A percentile compares a stretch with the other conserved stretches of the same genome.
Conservation (phyloP, 768 basidiomycete genomes). For the Tylopilus felleus region DNA sequence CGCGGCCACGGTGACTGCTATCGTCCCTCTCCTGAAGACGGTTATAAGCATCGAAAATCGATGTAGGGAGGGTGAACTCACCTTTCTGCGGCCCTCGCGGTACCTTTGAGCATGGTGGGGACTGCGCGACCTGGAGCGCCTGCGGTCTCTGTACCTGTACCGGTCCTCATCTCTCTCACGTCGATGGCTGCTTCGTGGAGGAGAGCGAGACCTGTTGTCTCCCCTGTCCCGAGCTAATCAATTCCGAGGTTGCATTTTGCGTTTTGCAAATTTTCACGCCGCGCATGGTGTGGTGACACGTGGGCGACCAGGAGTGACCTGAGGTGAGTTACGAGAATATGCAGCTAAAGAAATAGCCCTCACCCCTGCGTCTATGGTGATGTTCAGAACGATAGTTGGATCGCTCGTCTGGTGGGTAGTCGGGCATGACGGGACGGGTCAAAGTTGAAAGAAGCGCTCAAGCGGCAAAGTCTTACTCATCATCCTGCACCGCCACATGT, state of each 20-base stretch:
- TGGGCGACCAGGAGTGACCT: slow-evolving; percentile 25
- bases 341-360: slow-evolving; percentile 8
- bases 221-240: slow-evolving; percentile 19
- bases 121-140: slow-evolving; percentile 26
- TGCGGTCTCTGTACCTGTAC: slow-evolving; percentile 4
- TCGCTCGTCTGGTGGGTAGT: slow-evolving; percentile 7
- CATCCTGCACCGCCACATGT: not conserved
- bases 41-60: not conserved
- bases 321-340: slow-evolving; percentile 21
- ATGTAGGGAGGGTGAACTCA: not conserved
- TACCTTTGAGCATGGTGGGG: slow-evolving; percentile 8
- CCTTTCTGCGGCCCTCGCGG: slow-evolving; percentile 6
- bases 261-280: slow-evolving; percentile 9
- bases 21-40: slow-evolving; percentile 8
- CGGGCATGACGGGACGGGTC: slow-evolving; percentile 11
- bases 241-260: not conserved
- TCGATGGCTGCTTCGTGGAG: slow-evolving; percentile 8
- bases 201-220: slow-evolving; percentile 26
- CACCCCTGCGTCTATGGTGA: slow-evolving; percentile 21
- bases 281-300: slow-evolving; percentile 4
- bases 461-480: not conserved
- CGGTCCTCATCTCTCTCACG: slow-evolving; percentile 11
- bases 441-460: not conserved
- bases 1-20: slow-evolving; percentile 1
- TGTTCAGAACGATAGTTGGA: slow-evolving; percentile 7